Evolutionary conservation across 148 eudicot species (phyloP).

Genomic region (Camellia granthamiana): DNA sequence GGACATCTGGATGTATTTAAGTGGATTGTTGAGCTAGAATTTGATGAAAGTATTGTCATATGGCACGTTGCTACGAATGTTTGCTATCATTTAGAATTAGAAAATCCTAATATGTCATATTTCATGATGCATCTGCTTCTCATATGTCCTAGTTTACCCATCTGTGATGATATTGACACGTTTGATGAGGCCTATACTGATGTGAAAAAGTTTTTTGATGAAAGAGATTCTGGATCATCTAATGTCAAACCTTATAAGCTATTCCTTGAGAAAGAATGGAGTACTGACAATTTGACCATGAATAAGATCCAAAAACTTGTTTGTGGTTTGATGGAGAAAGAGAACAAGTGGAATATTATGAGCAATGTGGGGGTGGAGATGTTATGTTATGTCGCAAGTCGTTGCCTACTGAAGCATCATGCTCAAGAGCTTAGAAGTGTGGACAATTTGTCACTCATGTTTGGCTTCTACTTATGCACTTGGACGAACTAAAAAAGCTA

Average conservation of each 20-base stretch:
- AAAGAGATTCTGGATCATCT: not conserved
- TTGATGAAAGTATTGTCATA: not conserved
- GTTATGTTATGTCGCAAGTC: slow-evolving; percentile 36
- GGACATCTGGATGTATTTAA: too few species aligned
- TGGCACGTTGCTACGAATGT: slow-evolving; percentile 9
- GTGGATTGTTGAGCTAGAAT: not conserved
- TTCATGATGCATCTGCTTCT: slow-evolving; percentile 6
- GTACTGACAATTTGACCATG: not conserved
- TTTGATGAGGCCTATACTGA: not conserved
- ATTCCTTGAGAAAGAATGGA: too few species aligned
- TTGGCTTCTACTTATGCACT: slow-evolving; percentile 49
- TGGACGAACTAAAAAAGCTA: slow-evolving; percentile 36
- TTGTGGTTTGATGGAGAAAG: not conserved
- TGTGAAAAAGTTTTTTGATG: not conserved
- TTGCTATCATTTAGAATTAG: not conserved
- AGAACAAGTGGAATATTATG: slow-evolving; percentile 20
- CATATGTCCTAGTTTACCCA: not conserved
- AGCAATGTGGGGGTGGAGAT: slow-evolving; percentile 41
- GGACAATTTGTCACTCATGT: slow-evolving; percentile 50
- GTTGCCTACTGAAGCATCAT: slow-evolving; percentile 34
- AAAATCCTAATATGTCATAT: not conserved
- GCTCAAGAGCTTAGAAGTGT: slow-evolving; percentile 40
- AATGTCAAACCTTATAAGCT: not conserved
- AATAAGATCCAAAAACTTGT: not conserved
- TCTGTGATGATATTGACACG: not conserved